These are phyloP conservation scores for Platismatia glauca DNA, from an alignment of 495 filamentous ascomycete genomes.

Conservation along the genomic window DNA sequence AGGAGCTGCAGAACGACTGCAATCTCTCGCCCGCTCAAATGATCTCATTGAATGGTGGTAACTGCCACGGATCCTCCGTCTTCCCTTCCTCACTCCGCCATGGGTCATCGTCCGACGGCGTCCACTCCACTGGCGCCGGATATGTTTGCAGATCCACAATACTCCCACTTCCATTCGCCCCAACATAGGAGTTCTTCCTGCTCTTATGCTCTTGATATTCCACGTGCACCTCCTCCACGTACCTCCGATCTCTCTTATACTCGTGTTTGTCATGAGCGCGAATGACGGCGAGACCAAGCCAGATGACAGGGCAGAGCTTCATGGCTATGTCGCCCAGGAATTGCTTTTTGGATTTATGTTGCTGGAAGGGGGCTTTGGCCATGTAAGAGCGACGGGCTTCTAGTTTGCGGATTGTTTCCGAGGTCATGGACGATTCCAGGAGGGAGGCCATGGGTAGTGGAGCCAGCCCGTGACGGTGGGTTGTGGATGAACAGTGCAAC, in stretches of 20 bases:
- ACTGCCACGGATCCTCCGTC: neutral
- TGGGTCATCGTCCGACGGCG: neutral
- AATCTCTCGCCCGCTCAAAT: neutral
- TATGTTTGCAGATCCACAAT: neutral
- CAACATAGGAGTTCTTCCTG: neutral
- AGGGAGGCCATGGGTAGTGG: neutral
- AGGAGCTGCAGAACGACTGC: neutral
- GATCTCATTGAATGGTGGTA: neutral
- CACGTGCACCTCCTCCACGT: neutral
- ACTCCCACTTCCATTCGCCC: neutral
- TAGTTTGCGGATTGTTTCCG: neutral
- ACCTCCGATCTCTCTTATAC: constrained; percentile 3
- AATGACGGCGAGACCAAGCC: constrained; percentile 7
- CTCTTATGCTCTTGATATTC: constrained; percentile 3
- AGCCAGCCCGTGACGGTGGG: neutral
- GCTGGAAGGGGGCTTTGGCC: constrained; percentile 3
- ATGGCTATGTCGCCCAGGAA: neutral
- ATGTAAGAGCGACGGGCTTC: constrained; percentile 3
- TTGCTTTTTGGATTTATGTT: neutral
- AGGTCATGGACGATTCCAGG: neutral
- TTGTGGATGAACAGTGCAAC: neutral
- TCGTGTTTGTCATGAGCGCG: constrained; percentile 1
- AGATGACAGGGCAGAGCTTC: neutral
- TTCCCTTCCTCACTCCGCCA: neutral
- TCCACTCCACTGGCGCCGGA: neutral